Conservation (phyloP, 2,329 filamentous ascomycete genomes). For the Ceratocystis diversiconidia region DNA sequence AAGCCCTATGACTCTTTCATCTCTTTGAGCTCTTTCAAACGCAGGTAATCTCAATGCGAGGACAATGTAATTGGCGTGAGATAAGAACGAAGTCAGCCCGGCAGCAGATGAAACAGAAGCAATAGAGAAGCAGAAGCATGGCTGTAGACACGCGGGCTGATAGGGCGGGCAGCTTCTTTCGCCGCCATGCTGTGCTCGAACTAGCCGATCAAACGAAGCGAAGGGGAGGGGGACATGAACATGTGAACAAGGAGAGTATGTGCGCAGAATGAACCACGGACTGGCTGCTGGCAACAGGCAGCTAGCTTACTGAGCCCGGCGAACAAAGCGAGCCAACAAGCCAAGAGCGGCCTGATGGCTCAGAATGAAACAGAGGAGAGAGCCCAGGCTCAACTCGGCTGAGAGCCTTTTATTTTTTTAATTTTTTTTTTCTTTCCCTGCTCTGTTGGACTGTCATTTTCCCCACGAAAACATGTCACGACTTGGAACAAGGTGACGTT, state of each 20-base stretch:
- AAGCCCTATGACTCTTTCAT: too few species aligned
- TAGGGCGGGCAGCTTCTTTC: not conserved
- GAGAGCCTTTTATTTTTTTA: not conserved
- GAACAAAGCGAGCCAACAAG: not conserved
- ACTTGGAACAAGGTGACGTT: not conserved
- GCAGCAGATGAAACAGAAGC: too few species aligned
- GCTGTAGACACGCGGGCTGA: too few species aligned
- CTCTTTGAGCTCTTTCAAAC: too few species aligned
- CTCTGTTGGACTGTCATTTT: not conserved
- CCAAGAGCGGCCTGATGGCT: not conserved
- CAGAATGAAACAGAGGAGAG: not conserved
- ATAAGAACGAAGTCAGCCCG: too few species aligned
- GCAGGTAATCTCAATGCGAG: too few species aligned
- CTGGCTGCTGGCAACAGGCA: too few species aligned
- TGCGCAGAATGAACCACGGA: not conserved
- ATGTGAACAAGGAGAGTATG: not conserved
- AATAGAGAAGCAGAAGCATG: too few species aligned
- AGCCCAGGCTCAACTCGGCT: not conserved
- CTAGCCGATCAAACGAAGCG: slow-evolving; percentile 1
- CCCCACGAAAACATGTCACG: not conserved
- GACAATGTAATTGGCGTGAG: too few species aligned
- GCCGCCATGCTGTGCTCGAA: not conserved
- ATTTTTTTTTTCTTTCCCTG: not conserved
- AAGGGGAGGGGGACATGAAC: not conserved
- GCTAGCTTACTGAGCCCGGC: too few species aligned